A percentile compares a stretch with the other conserved stretches of the same genome.
Evolutionary conservation across 176 grass and related monocot species (phyloP).

Genomic region (Elaeis guineensis): DNA sequence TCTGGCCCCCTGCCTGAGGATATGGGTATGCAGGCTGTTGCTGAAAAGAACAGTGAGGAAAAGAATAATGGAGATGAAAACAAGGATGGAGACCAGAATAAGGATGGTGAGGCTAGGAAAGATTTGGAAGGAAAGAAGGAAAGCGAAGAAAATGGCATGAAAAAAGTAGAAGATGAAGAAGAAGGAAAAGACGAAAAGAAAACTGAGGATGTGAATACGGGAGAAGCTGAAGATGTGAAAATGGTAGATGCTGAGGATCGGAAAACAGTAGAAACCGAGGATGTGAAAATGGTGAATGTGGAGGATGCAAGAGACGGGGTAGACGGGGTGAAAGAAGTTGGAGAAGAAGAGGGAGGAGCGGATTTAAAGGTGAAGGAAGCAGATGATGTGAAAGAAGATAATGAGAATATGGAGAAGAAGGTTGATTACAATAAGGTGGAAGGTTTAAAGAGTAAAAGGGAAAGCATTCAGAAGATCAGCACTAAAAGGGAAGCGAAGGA

Average conservation of each 20-base stretch:
- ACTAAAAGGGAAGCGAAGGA: constrained; percentile 50
- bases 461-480: constrained; percentile 32
- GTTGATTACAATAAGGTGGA: neutral
- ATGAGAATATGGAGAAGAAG: neutral
- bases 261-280: constrained; percentile 2
- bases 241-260: constrained; percentile 18
- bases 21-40: constrained; percentile 13
- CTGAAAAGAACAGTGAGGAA: constrained; percentile 16
- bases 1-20: constrained; percentile 5
- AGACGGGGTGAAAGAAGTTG: constrained; percentile 1
- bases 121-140: constrained; percentile 1
- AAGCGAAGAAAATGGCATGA: constrained; percentile 24
- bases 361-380: neutral
- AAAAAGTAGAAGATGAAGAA: constrained; percentile 10
- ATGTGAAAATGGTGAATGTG: neutral
- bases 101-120: constrained; percentile 16
- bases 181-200: neutral
- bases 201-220: neutral
- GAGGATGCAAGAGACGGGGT: neutral
- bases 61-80: neutral
- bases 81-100: neutral
- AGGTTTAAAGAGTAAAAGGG: constrained; percentile 49
- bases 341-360: constrained; percentile 2
- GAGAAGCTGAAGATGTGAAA: neutral
- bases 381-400: neutral